Evolutionary conservation across 2,329 filamentous ascomycete species (phyloP).

Genomic region (Trichoderma atrobrunneum): DNA sequence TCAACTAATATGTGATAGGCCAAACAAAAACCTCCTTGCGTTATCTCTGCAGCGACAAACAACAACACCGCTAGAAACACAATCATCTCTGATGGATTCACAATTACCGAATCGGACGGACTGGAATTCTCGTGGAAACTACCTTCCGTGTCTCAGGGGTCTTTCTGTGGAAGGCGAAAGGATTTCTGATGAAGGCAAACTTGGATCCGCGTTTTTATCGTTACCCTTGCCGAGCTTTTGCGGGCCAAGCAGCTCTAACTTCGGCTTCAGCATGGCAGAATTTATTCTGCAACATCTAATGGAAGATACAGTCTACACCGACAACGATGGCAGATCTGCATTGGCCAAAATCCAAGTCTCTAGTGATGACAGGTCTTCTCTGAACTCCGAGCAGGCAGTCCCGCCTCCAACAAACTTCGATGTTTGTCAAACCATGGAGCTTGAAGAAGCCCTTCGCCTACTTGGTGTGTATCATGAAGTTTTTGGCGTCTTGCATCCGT

Average conservation of each 20-base stretch:
- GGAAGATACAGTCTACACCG: not conserved
- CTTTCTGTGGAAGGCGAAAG: not conserved
- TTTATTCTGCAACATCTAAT: not conserved
- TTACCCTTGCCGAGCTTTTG: not conserved
- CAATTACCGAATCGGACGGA: not conserved
- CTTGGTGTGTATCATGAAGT: not conserved
- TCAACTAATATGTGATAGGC: not conserved
- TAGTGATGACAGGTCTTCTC: not conserved
- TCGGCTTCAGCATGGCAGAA: not conserved
- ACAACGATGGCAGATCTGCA: not conserved
- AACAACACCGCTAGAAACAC: not conserved
- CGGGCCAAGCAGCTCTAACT: not conserved
- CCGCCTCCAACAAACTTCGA: not conserved
- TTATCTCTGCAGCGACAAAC: not conserved
- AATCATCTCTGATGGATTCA: not conserved
- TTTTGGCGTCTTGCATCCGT: not conserved
- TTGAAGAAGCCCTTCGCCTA: not conserved
- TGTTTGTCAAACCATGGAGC: not conserved
- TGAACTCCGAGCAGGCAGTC: not conserved
- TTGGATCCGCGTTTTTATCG: not conserved
- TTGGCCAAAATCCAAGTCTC: not conserved
- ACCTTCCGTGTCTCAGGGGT: not conserved
- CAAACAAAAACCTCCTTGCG: not conserved
- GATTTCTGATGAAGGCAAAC: not conserved
- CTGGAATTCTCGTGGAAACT: not conserved